Percentiles rank a stretch among this genome's conserved stretches.
phyloP scores from a whole-genome alignment of 208 protist genomes.

The Acanthamoeba culbertsoni region DNA sequence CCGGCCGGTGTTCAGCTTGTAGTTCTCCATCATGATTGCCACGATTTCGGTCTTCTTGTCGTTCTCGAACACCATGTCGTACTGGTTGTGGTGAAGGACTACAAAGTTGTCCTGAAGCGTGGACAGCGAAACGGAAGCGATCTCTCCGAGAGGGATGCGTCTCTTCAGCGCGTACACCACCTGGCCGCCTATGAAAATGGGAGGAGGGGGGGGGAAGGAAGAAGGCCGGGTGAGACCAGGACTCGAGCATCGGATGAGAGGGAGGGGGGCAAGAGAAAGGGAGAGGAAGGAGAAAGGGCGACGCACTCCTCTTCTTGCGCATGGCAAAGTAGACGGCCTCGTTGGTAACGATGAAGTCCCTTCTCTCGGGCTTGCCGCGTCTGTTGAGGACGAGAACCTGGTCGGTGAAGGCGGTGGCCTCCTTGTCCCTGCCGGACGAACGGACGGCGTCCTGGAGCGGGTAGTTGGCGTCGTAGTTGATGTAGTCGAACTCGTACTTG shows the following conservation, averaged over 20 bases:
- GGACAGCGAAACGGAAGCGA: conserved; percentile 58
- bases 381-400: conserved; percentile 65
- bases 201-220: neutral
- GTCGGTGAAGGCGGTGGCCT: conserved; percentile 71
- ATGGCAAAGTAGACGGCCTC: conserved; percentile 65
- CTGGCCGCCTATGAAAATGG: neutral
- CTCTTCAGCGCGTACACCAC: conserved; percentile 44
- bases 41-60: conserved; percentile 85
- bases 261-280: neutral
- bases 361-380: conserved; percentile 42
- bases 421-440: conserved; percentile 43
- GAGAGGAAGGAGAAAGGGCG: neutral
- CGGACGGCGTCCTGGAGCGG: conserved; percentile 59
- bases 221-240: too few relatives aligned
- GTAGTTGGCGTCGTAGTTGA: conserved; percentile 80
- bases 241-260: too few relatives aligned
- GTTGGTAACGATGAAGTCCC: conserved; percentile 68
- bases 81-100: conserved; percentile 69
- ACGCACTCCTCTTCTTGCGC: conserved; percentile 14
- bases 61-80: conserved; percentile 80
- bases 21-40: conserved; percentile 74
- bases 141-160: conserved; percentile 40
- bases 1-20: conserved; percentile 39
- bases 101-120: conserved; percentile 68
- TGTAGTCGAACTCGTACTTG: conserved; percentile 80